phyloP scores from a whole-genome alignment of 495 filamentous ascomycete genomes.

The Lasiosphaeris hirsuta region DNA sequence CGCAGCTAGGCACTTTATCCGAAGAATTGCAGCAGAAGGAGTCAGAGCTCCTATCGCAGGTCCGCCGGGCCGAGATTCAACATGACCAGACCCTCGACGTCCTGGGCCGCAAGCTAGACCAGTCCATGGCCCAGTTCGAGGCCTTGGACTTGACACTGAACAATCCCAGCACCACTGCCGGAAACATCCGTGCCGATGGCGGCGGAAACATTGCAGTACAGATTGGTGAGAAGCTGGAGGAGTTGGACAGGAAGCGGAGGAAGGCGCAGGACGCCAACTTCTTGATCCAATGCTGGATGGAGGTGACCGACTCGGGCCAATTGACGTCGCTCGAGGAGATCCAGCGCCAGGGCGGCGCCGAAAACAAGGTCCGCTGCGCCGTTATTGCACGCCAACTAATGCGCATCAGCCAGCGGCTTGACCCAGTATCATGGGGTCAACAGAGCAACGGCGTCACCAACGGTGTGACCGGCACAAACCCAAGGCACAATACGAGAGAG shows the following conservation, averaged over 20 bases:
- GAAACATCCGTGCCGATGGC: constrained; percentile 53
- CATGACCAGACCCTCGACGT: constrained; percentile 85
- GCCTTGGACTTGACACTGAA: constrained; percentile 78
- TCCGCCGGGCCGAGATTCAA: constrained; percentile 86
- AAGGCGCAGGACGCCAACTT: constrained; percentile 91
- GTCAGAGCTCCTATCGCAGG: constrained; percentile 83
- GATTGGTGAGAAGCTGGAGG: constrained; percentile 89
- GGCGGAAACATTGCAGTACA: constrained; percentile 87
- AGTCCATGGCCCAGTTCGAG: constrained; percentile 87
- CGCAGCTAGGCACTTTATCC: constrained; percentile 73
- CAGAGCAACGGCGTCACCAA: constrained; percentile 56
- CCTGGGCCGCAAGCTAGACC: constrained; percentile 80
- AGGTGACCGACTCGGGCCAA: constrained; percentile 81
- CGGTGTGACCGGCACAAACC: constrained; percentile 38
- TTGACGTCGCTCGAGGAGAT: constrained; percentile 78
- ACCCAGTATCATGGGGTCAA: constrained; percentile 67
- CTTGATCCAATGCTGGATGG: constrained; percentile 91
- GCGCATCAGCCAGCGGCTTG: constrained; percentile 80
- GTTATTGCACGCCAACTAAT: constrained; percentile 85
- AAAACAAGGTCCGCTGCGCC: constrained; percentile 85
- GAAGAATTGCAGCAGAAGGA: constrained; percentile 82
- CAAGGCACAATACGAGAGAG: constrained; percentile 70
- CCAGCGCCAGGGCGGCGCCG: constrained; percentile 69
- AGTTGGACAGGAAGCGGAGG: constrained; percentile 85
- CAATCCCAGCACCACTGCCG: constrained; percentile 38